These are phyloP conservation scores for Ceratocystiopsis minuta DNA, from an alignment of 2,329 filamentous ascomycete species.

Conservation along the genomic window DNA sequence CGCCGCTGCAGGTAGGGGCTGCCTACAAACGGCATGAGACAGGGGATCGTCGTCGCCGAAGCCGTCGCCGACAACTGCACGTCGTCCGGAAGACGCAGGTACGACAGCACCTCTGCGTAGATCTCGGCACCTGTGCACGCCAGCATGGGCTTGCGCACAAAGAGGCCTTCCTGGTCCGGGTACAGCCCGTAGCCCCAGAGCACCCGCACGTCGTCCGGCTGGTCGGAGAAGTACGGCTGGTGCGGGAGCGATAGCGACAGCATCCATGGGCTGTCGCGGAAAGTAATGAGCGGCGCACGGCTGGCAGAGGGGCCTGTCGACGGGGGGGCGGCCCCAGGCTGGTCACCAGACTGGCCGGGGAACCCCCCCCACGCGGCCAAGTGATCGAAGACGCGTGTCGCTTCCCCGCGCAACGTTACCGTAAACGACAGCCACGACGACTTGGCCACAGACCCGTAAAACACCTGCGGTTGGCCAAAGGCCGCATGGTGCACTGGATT, in stretches of 20 bases:
- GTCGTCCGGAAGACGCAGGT: conserved; percentile 14
- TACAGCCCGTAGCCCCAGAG: conserved; percentile 20
- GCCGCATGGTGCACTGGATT: conserved; percentile 10
- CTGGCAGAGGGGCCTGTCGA: no score
- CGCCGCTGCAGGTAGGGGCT: conserved; percentile 16
- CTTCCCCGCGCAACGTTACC: conserved; percentile 14
- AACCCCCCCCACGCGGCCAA: conserved; percentile 9
- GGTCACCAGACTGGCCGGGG: neutral
- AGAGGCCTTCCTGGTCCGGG: conserved; percentile 16
- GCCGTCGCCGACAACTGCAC: neutral
- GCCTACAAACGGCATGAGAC: conserved; percentile 19
- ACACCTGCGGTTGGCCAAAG: conserved; percentile 21
- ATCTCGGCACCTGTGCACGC: conserved; percentile 20
- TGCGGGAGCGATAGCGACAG: conserved; percentile 19
- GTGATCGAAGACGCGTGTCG: conserved; percentile 14
- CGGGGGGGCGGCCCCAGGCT: no score
- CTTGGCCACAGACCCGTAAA: conserved; percentile 17
- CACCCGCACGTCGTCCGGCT: conserved; percentile 15
- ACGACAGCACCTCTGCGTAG: conserved; percentile 16
- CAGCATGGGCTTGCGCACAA: conserved; percentile 19
- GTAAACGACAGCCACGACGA: conserved; percentile 21
- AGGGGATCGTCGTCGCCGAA: conserved; percentile 14
- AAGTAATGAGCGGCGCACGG: conserved; percentile 14
- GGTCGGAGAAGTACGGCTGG: conserved; percentile 20
- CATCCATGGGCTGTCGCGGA: conserved; percentile 20